Conservation (phyloP, 2,329 filamentous ascomycete species). For the Colletotrichum echinochloae region DNA sequence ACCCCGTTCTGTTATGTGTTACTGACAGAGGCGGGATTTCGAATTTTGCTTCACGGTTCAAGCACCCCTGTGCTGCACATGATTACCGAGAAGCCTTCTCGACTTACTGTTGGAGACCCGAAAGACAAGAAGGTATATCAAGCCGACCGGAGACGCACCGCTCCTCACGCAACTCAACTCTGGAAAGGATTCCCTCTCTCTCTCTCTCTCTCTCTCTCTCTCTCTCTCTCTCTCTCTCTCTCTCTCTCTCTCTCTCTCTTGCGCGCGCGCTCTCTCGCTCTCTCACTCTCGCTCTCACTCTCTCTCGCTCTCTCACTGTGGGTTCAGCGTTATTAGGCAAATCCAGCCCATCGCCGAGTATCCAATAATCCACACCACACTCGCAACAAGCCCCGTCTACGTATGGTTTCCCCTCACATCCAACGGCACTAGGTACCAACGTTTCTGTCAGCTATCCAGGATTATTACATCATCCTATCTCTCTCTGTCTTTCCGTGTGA, state of each 20-base stretch:
- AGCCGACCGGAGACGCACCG: background rate
- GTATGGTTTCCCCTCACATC: conserved; percentile 3
- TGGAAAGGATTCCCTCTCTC: background rate
- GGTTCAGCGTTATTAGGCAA: background rate
- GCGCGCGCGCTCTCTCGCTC: background rate
- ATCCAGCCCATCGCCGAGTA: background rate
- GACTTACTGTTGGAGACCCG: background rate
- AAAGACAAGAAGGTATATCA: background rate
- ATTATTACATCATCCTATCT: background rate
- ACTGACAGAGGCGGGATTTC: background rate
- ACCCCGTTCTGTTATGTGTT: background rate
- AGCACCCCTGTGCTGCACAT: background rate
- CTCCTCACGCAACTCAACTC: background rate
- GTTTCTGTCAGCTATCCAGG: background rate
- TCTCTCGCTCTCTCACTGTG: background rate
- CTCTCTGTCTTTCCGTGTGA: background rate
- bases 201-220: background rate
- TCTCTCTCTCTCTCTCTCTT: background rate
- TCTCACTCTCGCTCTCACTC: background rate
- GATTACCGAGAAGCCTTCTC: background rate
- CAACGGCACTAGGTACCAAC: background rate
- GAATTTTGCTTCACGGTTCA: background rate
- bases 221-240: background rate
- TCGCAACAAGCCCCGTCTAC: conserved; percentile 1
- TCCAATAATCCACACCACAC: conserved; percentile 6